phyloP scores from a whole-genome alignment of 148 eudicot genomes.

The Vaccinium darrowii region DNA sequence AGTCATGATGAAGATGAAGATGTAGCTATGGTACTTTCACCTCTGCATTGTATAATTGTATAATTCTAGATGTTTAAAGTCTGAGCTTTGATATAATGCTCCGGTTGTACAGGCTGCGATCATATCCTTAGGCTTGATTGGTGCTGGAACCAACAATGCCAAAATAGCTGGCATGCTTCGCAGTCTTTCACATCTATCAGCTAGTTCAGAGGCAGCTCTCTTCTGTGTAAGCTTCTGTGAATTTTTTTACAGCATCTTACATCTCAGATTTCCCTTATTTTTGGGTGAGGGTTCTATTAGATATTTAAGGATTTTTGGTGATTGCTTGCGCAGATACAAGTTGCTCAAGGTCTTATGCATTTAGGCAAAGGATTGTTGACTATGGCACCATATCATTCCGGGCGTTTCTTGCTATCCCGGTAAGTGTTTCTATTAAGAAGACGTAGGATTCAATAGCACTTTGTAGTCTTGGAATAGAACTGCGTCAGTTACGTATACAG shows the following conservation, averaged over 20 bases:
- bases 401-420: slow-evolving; percentile 82
- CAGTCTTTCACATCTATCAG: slow-evolving; percentile 79
- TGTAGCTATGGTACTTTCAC: slow-evolving; percentile 72
- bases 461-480: neutral
- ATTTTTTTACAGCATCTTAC: too few species aligned
- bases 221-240: slow-evolving; percentile 74
- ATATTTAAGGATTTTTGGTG: too few species aligned
- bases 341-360: slow-evolving; percentile 96
- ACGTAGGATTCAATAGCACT: neutral
- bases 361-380: slow-evolving; percentile 92
- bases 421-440: slow-evolving; percentile 33
- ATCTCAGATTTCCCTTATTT: too few species aligned
- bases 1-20: slow-evolving; percentile 90
- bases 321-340: slow-evolving; percentile 66
- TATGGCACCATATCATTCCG: slow-evolving; percentile 90
- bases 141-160: slow-evolving; percentile 99
- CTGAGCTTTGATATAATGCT: too few species aligned
- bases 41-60: neutral
- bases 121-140: slow-evolving; percentile 84
- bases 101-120: slow-evolving; percentile 68
- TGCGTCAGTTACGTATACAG: too few species aligned
- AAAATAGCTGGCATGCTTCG: slow-evolving; percentile 97
- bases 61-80: too few species aligned
- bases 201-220: slow-evolving; percentile 84
- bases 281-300: too few species aligned